Evolutionary conservation across 2,329 filamentous ascomycete genomes (phyloP), one percentile per base, ranked within the genome.

Genomic region (Pseudogymnoascus sp.): DNA sequence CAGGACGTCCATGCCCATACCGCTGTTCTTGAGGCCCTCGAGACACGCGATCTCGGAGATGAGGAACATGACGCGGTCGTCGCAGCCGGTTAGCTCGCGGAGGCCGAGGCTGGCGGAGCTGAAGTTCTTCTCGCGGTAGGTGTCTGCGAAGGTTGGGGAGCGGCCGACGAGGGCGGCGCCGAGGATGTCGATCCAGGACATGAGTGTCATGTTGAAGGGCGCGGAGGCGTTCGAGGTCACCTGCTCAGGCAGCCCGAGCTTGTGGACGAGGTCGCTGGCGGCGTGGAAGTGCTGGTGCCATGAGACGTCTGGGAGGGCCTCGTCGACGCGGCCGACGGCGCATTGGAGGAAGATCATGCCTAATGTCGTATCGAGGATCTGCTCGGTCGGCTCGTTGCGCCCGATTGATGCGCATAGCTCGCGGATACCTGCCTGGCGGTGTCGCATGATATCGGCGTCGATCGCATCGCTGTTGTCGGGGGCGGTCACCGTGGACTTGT

Each of bases 281-380:
- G 92, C 92, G 74, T 95, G 89, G 78, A 97, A 97, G 79, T 99
- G 94, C 74, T 96, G 90, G 78, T 93, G 90, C 94, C 94, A 99
- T 21, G 92, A 87, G 69, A 97, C 96, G 73, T 97, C 92, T 14
- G 91, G 89, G 23, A 97, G 84, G 56, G 84, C 84, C 73, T 97
- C 91, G 70, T 94, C 89, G 37, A 89, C 86, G 70, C 90, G 85
- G 62, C 93, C 93, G 67, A 97, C 93, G 25, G 91, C 88, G 77
- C 90, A 94, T 73, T 96, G 91, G 79, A 97, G 95, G 78, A 96
- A 94, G 74, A 97, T 96, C 84, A 97, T 92, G 61, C 90, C 92
- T 4, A 97, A 82, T 0, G 92, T 92, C 1, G 93, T 92, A 76
- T 97, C 93, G 11, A 97, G 85, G 69, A 96, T 95, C 74, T 94